Evolutionary conservation across 352 stramenopile species (phyloP), one percentile per base, ranked within the genome.

Genomic region (Phytophthora tubulina): DNA sequence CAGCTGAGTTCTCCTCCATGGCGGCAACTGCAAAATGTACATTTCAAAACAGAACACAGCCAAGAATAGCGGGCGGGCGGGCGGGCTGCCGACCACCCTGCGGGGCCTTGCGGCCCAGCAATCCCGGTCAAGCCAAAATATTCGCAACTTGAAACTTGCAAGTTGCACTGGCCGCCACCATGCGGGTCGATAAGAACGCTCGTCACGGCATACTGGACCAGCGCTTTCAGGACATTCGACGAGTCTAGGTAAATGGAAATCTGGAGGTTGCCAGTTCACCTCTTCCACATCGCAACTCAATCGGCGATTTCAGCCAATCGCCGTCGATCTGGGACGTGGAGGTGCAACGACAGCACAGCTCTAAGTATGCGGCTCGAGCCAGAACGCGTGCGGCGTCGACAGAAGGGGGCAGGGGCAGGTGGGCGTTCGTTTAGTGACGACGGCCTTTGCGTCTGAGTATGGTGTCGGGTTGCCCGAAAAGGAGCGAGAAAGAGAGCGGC

Each of bases 361-460:
- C 51, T 11, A 58, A 58, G 33, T 15, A 50, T 38, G 49, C 36
- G 35, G 17, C 33, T 46, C 52, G 35, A 59, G 52, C 35, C 52
- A 59, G 52, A 48, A 59, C 52, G 38, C 21, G 38, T 21, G 36
- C 30, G 21, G 21, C 21, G 38, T 48, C 17, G 35, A 14, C 57
- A 42, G 45, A 56, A 42, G 38, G 64, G 41, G 66, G 51, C 42
- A 48, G 53, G 60, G 62, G 48, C 42, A 56, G 56, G 69, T 65
- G 64, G 21, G 41, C 21, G 21, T 46, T 46, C 66, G 66, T 66
- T 72, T 73, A 62, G 66, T 57, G 57, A 44, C 59, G 42, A 49
- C 41, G 10, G 41, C 41, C 41, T 46, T 46, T 46, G 41, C n/a
- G 55, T 75, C 62, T 71, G 59, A 70, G 54, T 66, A 70, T 75